Conservation (phyloP, 2,329 filamentous ascomycete species). For the Dactylellina leptospora region DNA sequence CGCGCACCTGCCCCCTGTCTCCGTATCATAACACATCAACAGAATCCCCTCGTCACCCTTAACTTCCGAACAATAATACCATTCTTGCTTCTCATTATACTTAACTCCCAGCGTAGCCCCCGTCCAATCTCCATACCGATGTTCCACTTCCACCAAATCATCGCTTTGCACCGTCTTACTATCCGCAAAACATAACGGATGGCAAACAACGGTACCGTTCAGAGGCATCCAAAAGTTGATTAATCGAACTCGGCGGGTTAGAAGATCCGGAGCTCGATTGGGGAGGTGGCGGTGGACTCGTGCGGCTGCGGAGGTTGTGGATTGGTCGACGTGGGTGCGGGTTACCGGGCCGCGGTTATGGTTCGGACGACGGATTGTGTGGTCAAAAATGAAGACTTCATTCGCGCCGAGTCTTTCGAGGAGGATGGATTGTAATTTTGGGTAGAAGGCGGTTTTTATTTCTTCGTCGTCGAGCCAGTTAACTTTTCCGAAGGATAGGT, state of each 20-base stretch:
- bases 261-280: slow-evolving; percentile 65
- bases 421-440: slow-evolving; percentile 78
- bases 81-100: slow-evolving; percentile 71
- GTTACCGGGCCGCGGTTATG: slow-evolving; percentile 72
- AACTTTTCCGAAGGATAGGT: slow-evolving; percentile 62
- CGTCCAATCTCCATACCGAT: slow-evolving; percentile 67
- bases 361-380: slow-evolving; percentile 69
- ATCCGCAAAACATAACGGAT: slow-evolving; percentile 74
- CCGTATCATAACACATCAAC: slow-evolving; percentile 79
- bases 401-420: slow-evolving; percentile 71
- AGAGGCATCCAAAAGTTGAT: slow-evolving; percentile 78
- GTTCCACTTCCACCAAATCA: slow-evolving; percentile 71
- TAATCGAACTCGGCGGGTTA: slow-evolving; percentile 70
- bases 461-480: slow-evolving; percentile 74
- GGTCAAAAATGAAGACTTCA: slow-evolving; percentile 75
- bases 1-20: slow-evolving; percentile 60
- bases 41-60: slow-evolving; percentile 74
- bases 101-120: slow-evolving; percentile 77
- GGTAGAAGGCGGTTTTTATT: slow-evolving; percentile 79
- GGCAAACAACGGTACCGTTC: slow-evolving; percentile 70
- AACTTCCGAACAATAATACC: slow-evolving; percentile 84
- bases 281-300: slow-evolving; percentile 71
- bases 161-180: slow-evolving; percentile 68
- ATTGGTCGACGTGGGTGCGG: slow-evolving; percentile 77
- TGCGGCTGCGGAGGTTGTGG: slow-evolving; percentile 68